phyloP scores from a whole-genome alignment of 257 asterid genomes.

The Plantago ovata region DNA sequence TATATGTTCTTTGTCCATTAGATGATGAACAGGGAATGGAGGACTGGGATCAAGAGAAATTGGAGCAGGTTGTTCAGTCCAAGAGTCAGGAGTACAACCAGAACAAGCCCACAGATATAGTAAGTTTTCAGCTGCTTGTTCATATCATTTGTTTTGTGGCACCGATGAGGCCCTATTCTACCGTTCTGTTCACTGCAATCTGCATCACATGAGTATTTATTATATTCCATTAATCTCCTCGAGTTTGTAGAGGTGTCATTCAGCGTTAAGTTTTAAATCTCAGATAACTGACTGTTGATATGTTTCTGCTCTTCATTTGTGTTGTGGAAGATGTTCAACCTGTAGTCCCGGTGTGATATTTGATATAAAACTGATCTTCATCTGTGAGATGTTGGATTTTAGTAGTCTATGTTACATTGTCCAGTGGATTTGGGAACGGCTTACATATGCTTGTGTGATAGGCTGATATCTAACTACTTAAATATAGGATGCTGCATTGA shows the following conservation, averaged over 20 bases:
- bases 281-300: conserved; percentile 1
- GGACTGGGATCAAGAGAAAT: conserved; percentile 88
- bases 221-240: background rate
- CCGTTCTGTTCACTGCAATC: conserved; percentile 7
- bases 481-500: conserved; percentile 5
- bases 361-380: background rate
- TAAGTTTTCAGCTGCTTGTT: conserved; percentile 29
- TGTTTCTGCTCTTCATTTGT: background rate
- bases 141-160: conserved; percentile 10
- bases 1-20: conserved; percentile 5
- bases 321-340: conserved; percentile 2
- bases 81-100: conserved; percentile 89
- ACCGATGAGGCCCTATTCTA: conserved; percentile 6
- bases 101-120: conserved; percentile 95
- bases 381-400: background rate
- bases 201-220: background rate
- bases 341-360: conserved; percentile 4
- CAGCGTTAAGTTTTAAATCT: conserved; percentile 1
- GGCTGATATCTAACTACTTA: conserved; percentile 14
- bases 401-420: conserved; percentile 2
- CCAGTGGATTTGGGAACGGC: background rate
- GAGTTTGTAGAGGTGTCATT: background rate
- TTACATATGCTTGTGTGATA: conserved; percentile 3
- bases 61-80: conserved; percentile 84
- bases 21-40: conserved; percentile 57